Conservation (phyloP, 1,284 basidiomycete genomes). For the Chalciporus sp. region DNA sequence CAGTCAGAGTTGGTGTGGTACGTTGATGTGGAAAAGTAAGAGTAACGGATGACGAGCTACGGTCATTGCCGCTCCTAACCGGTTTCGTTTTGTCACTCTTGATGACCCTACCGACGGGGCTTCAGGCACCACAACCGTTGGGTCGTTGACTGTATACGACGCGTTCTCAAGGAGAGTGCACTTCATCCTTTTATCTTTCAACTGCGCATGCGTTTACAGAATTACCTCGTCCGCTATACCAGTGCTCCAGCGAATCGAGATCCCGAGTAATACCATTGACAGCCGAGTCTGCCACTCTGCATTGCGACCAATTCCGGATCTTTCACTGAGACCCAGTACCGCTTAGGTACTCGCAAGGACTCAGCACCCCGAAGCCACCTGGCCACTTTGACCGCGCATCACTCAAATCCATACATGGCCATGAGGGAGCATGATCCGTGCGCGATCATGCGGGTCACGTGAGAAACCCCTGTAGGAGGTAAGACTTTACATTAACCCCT, state of each 20-base stretch:
- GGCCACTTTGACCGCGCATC: too few species aligned
- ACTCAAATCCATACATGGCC: too few species aligned
- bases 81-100: neutral
- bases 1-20: neutral
- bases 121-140: too few species aligned
- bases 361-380: neutral
- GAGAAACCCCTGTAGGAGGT: neutral
- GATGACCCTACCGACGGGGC: neutral
- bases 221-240: neutral
- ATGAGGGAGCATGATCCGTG: constrained; percentile 8
- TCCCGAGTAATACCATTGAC: too few species aligned
- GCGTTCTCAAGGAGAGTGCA: neutral
- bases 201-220: too few species aligned
- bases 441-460: constrained; percentile 15
- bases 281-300: too few species aligned
- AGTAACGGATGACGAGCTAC: neutral
- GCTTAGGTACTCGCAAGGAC: neutral
- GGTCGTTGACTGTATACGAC: too few species aligned
- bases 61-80: constrained; percentile 13
- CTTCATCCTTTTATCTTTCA: neutral
- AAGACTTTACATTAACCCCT: neutral
- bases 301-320: too few species aligned
- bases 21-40: neutral
- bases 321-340: too few species aligned
- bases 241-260: too few species aligned